Evolutionary conservation across 495 filamentous ascomycete species (phyloP), one percentile per base, ranked within the genome.

Genomic region (Rostrohypoxylon terebratum): DNA sequence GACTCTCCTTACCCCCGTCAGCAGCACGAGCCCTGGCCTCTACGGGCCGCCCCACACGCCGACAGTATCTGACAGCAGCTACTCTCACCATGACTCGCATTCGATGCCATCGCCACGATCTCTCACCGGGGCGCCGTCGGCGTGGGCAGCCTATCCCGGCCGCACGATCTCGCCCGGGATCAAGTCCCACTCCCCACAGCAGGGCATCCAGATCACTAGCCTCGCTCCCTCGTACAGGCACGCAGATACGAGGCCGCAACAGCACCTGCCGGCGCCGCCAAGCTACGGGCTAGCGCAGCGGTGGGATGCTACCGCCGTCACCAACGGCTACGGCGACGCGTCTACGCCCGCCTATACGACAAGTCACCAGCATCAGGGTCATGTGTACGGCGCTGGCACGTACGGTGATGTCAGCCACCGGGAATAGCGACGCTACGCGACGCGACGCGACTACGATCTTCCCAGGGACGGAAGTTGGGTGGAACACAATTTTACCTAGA

Each of bases 391-490:
- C 33, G 66, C 75, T 38, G 74, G 79, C 40, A 66, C 77, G 6
- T 85, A 84, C 63, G 80, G 78, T 44, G 81, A 82, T 28, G 79
- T 82, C 38, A 73, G 72, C 4, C 79, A 81, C 40, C 81, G 82
- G 66, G 79, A 82, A 61, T 84, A 81, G 69, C 42, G 50, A 47
- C 42, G 25, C 48, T 42, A 58, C 50, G 16, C 3, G 4, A 3
- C 28, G 6, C 28, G 28, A 28, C 28, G 28, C 28, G 28, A 28
- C 28, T 28, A 28, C 28, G 31, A 23, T 59, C 45, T 42, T 38
- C 20, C 53, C 34, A 48, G 48, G 59, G 59, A 64, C 14, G 51
- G 40, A 44, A 38, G 45, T 47, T 47, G 45, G 57, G 53, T 38
- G 60, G 58, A 47, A 60, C n/a, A 14, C 38, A 42, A 40, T 47